phyloP scores from a whole-genome alignment of 225 moss, liverwort and hornwort species.

The Asterella californica region DNA sequence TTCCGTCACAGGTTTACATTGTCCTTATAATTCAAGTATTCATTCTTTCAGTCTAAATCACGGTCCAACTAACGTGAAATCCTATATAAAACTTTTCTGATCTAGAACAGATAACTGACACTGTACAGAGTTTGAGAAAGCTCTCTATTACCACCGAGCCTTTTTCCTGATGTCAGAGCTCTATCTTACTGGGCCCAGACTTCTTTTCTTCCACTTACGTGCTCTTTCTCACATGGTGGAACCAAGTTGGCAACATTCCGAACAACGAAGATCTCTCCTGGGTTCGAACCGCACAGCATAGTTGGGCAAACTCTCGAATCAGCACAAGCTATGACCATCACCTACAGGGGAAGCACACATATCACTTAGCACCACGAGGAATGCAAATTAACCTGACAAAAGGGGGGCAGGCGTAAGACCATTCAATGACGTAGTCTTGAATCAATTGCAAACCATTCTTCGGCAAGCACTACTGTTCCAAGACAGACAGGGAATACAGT shows the following conservation, averaged over 20 bases:
- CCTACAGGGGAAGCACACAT: conserved; percentile 34
- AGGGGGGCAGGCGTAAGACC: neutral
- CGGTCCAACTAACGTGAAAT: too few species aligned
- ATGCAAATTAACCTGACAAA: neutral
- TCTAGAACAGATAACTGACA: too few species aligned
- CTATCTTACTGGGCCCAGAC: neutral
- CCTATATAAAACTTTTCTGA: too few species aligned
- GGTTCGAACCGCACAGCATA: conserved; percentile 77
- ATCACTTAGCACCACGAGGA: neutral
- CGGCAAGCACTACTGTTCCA: too few species aligned
- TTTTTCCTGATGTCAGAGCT: neutral
- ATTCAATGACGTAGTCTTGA: too few species aligned
- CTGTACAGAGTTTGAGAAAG: too few species aligned
- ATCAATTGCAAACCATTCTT: too few species aligned
- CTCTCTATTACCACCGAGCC: too few species aligned
- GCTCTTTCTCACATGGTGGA: conserved; percentile 58
- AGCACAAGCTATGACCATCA: conserved; percentile 92
- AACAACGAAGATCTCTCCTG: conserved; percentile 82
- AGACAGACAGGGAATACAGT: too few species aligned
- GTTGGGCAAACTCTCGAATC: conserved; percentile 91
- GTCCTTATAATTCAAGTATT: too few species aligned
- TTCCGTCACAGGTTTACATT: too few species aligned
- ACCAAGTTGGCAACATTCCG: conserved; percentile 96
- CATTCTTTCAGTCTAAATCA: too few species aligned
- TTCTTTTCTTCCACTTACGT: conserved; percentile 9